These are phyloP conservation scores for Dactylonectria macrodidyma DNA, from an alignment of 2,329 filamentous ascomycete genomes.

Conservation along the genomic window DNA sequence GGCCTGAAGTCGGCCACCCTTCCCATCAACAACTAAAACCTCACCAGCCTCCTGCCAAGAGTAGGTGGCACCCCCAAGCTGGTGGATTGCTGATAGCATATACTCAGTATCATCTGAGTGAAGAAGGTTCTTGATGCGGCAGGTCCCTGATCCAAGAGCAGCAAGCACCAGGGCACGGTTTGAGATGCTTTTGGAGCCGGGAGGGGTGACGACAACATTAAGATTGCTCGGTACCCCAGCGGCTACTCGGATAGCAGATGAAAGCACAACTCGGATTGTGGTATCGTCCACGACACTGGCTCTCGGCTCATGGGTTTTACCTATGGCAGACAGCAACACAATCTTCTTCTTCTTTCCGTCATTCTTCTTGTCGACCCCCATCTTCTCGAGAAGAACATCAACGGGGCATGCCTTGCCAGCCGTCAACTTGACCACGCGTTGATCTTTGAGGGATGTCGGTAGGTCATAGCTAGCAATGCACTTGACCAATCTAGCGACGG, in stretches of 20 bases:
- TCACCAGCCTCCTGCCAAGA: slow-evolving; percentile 97
- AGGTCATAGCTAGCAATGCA: slow-evolving; percentile 95
- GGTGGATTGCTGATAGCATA: slow-evolving; percentile 93
- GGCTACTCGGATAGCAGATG: slow-evolving; percentile 80
- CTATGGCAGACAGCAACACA: slow-evolving; percentile 91
- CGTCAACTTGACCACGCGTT: slow-evolving; percentile 84
- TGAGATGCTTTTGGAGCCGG: slow-evolving; percentile 97
- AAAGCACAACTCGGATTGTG: slow-evolving; percentile 86
- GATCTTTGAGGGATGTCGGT: slow-evolving; percentile 87
- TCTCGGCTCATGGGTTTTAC: slow-evolving; percentile 87
- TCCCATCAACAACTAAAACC: slow-evolving; percentile 89
- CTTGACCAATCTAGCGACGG: slow-evolving; percentile 90
- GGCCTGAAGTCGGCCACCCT: slow-evolving; percentile 87
- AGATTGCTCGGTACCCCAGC: slow-evolving; percentile 78
- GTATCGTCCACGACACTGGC: slow-evolving; percentile 92
- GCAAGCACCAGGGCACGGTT: slow-evolving; percentile 96
- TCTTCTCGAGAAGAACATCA: slow-evolving; percentile 88
- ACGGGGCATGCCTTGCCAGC: slow-evolving; percentile 91
- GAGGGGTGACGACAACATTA: slow-evolving; percentile 84
- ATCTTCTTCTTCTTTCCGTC: slow-evolving; percentile 96
- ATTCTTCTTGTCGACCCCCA: slow-evolving; percentile 99
- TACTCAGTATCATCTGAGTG: slow-evolving; percentile 98
- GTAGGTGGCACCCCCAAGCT: slow-evolving; percentile 89
- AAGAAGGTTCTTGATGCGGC: slow-evolving; percentile 90
- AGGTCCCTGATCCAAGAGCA: slow-evolving; percentile 87